Conservation (phyloP, 495 filamentous ascomycete species). For the Hypoxylon subgilvum region DNA sequence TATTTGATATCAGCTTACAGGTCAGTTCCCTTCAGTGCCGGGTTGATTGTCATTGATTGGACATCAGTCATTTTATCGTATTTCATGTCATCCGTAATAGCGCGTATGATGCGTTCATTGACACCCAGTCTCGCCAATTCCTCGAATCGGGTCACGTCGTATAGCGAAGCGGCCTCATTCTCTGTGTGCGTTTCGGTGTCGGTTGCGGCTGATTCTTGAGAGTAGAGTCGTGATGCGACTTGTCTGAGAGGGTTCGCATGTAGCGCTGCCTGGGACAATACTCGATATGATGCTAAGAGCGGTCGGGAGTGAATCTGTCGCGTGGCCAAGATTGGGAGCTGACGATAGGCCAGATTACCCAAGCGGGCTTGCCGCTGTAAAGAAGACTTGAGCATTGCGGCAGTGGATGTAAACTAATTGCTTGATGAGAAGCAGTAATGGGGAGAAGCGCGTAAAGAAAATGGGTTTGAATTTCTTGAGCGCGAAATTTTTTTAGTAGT, state of each 20-base stretch:
- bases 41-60: constrained; percentile 80
- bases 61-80: constrained; percentile 91
- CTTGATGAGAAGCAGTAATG: constrained; percentile 22
- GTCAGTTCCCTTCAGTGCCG: constrained; percentile 78
- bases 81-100: constrained; percentile 74
- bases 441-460: constrained; percentile 32
- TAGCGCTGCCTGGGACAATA: constrained; percentile 17
- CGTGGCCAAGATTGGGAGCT: constrained; percentile 32
- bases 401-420: background rate
- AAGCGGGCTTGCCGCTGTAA: constrained; percentile 43
- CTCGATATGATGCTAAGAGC: constrained; percentile 21
- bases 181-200: background rate
- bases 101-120: constrained; percentile 65
- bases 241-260: constrained; percentile 20
- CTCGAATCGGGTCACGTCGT: constrained; percentile 67
- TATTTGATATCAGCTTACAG: constrained; percentile 66
- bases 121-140: constrained; percentile 70
- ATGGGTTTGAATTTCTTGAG: constrained; percentile 32
- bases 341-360: constrained; percentile 35
- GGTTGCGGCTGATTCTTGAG: constrained; percentile 42
- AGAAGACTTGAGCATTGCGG: constrained; percentile 36
- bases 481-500: constrained; percentile 31
- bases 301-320: constrained; percentile 32
- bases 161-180: constrained; percentile 21
- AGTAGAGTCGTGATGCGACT: constrained; percentile 46